phyloP scores from a whole-genome alignment of 1,284 basidiomycete genomes.

The Boletus albobrunnescens region DNA sequence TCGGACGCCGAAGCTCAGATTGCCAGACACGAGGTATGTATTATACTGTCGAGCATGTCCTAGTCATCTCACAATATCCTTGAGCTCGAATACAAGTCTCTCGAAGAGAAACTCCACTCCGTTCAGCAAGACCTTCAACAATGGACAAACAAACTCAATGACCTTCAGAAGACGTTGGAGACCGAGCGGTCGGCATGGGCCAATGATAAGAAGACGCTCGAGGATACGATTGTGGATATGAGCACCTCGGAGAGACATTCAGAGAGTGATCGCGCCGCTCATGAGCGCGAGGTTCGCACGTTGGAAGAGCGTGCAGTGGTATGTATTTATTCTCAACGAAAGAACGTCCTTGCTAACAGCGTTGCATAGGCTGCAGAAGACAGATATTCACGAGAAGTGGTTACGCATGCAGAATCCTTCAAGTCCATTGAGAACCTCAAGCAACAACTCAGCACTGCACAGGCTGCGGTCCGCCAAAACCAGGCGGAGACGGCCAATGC shows the following conservation, averaged over 20 bases:
- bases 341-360: not conserved
- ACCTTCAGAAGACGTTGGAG: slow-evolving; percentile 63
- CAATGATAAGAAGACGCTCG: slow-evolving; percentile 75
- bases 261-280: slow-evolving; percentile 57
- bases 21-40: slow-evolving; percentile 58
- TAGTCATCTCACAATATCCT: not conserved
- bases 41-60: slow-evolving; percentile 1
- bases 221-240: slow-evolving; percentile 74
- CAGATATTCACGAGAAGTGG: slow-evolving; percentile 75
- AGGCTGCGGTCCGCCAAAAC: slow-evolving; percentile 53
- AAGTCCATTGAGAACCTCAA: slow-evolving; percentile 66
- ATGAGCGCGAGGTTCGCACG: slow-evolving; percentile 60
- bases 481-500: slow-evolving; percentile 68
- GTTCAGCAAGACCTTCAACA: slow-evolving; percentile 57
- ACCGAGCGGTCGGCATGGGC: slow-evolving; percentile 64
- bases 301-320: slow-evolving; percentile 74
- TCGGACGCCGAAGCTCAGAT: slow-evolving; percentile 64
- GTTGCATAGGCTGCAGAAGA: slow-evolving; percentile 66
- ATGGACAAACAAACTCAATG: slow-evolving; percentile 48
- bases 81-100: slow-evolving; percentile 63
- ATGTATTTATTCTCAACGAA: slow-evolving; percentile 6
- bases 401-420: slow-evolving; percentile 80
- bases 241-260: slow-evolving; percentile 63
- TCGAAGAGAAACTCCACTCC: slow-evolving; percentile 59
- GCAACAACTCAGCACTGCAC: slow-evolving; percentile 53